Evolutionary conservation across 257 asterid genomes (phyloP), one percentile per base, ranked within the genome.

Genomic region (Linaria vulgaris): DNA sequence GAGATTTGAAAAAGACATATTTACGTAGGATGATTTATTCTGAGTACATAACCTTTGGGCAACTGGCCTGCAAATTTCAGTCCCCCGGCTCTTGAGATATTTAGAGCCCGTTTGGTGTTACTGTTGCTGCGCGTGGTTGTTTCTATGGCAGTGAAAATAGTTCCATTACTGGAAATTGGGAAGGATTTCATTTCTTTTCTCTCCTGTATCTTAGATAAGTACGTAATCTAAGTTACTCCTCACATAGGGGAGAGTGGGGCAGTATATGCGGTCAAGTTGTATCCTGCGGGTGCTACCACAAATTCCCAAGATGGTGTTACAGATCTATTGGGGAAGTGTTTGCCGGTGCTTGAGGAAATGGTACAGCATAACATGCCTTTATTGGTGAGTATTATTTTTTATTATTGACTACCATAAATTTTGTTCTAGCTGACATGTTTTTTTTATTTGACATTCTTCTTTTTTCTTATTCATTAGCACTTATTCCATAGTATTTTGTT

Each of bases 221-320:
- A 72, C 43, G 43, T 73, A 44, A 30, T 48, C 37, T 27, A 58
- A 38, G 47, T 66, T 53, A 50, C 27, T 59, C 23, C 39, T 59
- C n/a, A 62, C 30, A 12, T 78, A 91, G 97, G 83, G 59, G 88
- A 86, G 84, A 86, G 95, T 76, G 90, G 90, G 66, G 80, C 75
- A 34, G 82, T 92, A 63, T 83, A 54, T 78, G 97, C 80, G 64
- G 98, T 92, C 72, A 92, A 92, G 80, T 78, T 92, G 77, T 92
- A 92, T 72, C 98, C 98, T 61, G 98, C 96, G 70, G 97, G 97
- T 61, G 97, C 99, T 17, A 92, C 99, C 57, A 92, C 99, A 7
- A 92, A 92, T 78, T 92, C 99, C 53, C 94, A 92, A 76, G 96
- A 89, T 73, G 99, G 99, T 67, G 99, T 87, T n/a, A 89, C 97